Evolutionary conservation across 768 basidiomycete species (phyloP).

Genomic region (Clavaria fumosa): DNA sequence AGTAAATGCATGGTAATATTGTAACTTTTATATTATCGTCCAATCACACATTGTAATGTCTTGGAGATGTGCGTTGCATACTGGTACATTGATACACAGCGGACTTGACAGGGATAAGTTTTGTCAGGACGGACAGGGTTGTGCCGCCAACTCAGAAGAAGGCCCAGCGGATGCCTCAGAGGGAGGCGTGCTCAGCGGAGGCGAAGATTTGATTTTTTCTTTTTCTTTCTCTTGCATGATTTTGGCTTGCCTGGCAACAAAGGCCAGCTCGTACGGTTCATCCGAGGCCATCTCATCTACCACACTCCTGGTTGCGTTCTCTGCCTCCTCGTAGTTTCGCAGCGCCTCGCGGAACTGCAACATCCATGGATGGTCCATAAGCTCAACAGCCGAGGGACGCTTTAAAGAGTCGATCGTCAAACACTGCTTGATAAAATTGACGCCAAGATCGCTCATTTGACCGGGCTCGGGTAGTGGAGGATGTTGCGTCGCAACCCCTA

Average conservation of each 20-base stretch:
- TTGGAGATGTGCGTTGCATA: no score
- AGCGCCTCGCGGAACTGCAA: constrained; percentile 62
- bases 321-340: constrained; percentile 48
- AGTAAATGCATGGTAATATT: no score
- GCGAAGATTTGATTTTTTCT: constrained; percentile 26
- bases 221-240: constrained; percentile 45
- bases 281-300: constrained; percentile 31
- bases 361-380: constrained; percentile 87
- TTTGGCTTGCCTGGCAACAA: constrained; percentile 40
- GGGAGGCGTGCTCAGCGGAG: neutral
- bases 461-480: constrained; percentile 87
- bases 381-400: constrained; percentile 72
- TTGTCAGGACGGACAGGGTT: no score
- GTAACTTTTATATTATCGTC: no score
- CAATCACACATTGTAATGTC: no score
- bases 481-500: constrained; percentile 91
- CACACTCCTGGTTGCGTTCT: constrained; percentile 35
- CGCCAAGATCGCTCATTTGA: constrained; percentile 78
- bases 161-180: no score
- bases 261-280: constrained; percentile 32
- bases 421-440: constrained; percentile 88
- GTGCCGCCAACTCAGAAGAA: no score
- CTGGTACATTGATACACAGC: no score
- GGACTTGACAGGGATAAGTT: no score
- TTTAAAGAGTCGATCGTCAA: constrained; percentile 72